Conservation (phyloP, 371 early-diverging fungal genomes). For the Entomophthora muscae region DNA sequence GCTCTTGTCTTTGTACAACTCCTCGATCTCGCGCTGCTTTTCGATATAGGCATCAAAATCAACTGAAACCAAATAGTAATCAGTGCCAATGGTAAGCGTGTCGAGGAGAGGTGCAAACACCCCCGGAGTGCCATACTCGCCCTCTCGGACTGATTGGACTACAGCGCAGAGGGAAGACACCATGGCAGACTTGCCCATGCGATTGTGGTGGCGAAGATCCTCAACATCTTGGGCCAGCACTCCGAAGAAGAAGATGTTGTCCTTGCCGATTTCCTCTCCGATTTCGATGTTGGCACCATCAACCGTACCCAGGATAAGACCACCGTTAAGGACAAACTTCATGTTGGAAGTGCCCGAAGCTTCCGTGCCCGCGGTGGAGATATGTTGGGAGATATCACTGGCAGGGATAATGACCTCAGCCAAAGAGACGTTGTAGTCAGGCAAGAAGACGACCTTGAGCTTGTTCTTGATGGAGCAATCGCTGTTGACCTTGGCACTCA, state of each 20-base stretch:
- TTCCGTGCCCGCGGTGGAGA: slow-evolving; percentile 90
- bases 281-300: slow-evolving; percentile 92
- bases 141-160: slow-evolving; percentile 46
- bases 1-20: slow-evolving; percentile 46
- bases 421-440: slow-evolving; percentile 84
- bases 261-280: slow-evolving; percentile 77
- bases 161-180: slow-evolving; percentile 57
- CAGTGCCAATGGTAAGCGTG: slow-evolving; percentile 60
- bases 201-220: slow-evolving; percentile 65
- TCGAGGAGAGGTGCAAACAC: slow-evolving; percentile 53
- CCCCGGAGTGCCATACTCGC: slow-evolving; percentile 57
- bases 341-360: slow-evolving; percentile 95
- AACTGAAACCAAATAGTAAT: slow-evolving; percentile 68
- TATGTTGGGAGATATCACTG: slow-evolving; percentile 82
- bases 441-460: slow-evolving; percentile 81
- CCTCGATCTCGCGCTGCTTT: slow-evolving; percentile 54
- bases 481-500: slow-evolving; percentile 61
- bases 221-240: slow-evolving; percentile 68
- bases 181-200: slow-evolving; percentile 48
- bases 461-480: slow-evolving; percentile 49
- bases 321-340: slow-evolving; percentile 93
- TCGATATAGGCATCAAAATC: slow-evolving; percentile 73
- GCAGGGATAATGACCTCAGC: slow-evolving; percentile 84
- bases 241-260: slow-evolving; percentile 89
- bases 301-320: slow-evolving; percentile 71